These are phyloP conservation scores for Kalanchoe fedtschenkoi DNA, from an alignment of 164 flowering plant species.

Conservation along the genomic window DNA sequence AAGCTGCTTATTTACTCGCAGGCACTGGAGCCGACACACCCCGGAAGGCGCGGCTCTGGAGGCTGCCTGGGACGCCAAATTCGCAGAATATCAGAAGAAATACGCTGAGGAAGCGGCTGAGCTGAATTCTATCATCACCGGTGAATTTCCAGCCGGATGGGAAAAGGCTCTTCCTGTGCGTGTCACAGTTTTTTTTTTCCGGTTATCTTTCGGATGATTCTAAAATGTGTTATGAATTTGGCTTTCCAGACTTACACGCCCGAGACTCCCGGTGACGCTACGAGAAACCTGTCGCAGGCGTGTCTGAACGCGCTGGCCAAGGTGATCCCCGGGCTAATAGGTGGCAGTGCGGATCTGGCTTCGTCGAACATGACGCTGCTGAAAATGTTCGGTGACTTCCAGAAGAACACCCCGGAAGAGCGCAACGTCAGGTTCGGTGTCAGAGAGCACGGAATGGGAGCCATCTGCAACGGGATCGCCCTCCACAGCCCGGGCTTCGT, in stretches of 20 bases:
- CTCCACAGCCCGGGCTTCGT: constrained; percentile 84
- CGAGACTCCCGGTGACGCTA: constrained; percentile 84
- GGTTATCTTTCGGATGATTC: too few relatives aligned
- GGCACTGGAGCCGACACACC: constrained; percentile 78
- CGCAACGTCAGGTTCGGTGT: constrained; percentile 91
- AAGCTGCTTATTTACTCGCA: background rate
- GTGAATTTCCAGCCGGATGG: constrained; percentile 85
- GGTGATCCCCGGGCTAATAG: constrained; percentile 80
- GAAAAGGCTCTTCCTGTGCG: constrained; percentile 96
- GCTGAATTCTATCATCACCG: constrained; percentile 50
- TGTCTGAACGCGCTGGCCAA: constrained; percentile 80
- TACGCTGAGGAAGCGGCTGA: constrained; percentile 82
- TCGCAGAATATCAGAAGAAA: constrained; percentile 85
- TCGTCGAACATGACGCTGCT: constrained; percentile 96
- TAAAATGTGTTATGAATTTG: background rate
- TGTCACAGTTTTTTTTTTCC: constrained; percentile 1
- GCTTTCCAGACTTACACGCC: constrained; percentile 75
- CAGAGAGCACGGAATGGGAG: constrained; percentile 94
- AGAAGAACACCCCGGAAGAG: constrained; percentile 82
- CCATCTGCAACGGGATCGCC: constrained; percentile 91
- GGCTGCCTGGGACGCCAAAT: constrained; percentile 90
- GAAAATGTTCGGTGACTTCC: constrained; percentile 91
- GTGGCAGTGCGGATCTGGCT: constrained; percentile 99
- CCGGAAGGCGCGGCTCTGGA: constrained; percentile 76
- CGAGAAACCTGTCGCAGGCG: constrained; percentile 77